Conservation (phyloP, 768 basidiomycete genomes). For the Boletus huronensis region DNA sequence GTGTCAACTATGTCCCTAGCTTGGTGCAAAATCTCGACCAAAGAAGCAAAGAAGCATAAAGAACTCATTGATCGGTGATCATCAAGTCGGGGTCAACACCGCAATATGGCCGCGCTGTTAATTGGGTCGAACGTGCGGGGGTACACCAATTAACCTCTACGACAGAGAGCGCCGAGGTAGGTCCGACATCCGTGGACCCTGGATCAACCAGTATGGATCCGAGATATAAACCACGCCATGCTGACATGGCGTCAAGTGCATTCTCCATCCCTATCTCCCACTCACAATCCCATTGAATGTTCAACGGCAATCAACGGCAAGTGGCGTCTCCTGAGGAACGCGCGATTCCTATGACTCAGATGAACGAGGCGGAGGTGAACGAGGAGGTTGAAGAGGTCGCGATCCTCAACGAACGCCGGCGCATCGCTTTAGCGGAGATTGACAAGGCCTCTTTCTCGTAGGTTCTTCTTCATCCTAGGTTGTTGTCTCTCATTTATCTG, state of each 20-base stretch:
- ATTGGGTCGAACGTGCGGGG: not conserved
- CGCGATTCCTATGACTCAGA: not conserved
- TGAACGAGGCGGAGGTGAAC: not conserved
- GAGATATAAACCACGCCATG: not conserved
- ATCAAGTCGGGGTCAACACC: not conserved
- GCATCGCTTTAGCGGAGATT: not conserved
- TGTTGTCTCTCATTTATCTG: not conserved
- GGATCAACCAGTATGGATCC: not conserved
- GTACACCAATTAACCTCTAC: not conserved
- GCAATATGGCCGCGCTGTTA: not conserved
- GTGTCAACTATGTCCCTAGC: not conserved
- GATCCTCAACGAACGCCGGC: not conserved
- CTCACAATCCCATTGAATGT: not conserved
- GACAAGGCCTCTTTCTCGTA: constrained; percentile 1
- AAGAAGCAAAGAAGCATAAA: not conserved
- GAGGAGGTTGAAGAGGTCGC: not conserved
- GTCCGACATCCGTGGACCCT: too few species aligned
- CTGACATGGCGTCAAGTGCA: not conserved
- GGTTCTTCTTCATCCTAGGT: not conserved
- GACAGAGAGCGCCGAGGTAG: not conserved
- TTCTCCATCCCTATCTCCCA: not conserved
- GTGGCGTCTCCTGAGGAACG: not conserved
- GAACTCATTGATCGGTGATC: not conserved
- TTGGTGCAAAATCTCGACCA: too few species aligned
- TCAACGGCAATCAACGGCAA: not conserved